Evolutionary conservation across 1,139 yeast genomes (phyloP).

Genomic region (Kurtzmaniella quercitrusa): DNA sequence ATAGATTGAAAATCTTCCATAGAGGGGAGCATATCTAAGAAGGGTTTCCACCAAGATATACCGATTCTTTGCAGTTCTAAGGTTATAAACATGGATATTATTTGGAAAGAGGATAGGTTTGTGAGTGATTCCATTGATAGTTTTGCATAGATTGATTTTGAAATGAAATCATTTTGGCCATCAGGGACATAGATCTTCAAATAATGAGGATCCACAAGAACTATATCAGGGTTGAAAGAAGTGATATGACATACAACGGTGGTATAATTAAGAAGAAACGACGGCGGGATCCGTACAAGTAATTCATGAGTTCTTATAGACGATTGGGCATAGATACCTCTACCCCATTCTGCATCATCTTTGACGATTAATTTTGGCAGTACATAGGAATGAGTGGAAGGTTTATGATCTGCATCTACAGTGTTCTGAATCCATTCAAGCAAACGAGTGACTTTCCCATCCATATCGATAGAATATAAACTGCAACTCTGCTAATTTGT

Average conservation of each 20-base stretch:
- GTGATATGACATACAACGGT: conserved; percentile 45
- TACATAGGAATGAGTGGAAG: conserved; percentile 22
- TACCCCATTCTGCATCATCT: conserved; percentile 43
- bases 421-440: conserved; percentile 25
- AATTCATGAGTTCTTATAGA: conserved; percentile 34
- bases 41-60: conserved; percentile 61
- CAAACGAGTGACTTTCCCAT: conserved; percentile 9
- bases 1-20: conserved; percentile 41
- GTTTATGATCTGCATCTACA: conserved; percentile 17
- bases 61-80: conserved; percentile 37
- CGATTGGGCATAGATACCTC: conserved; percentile 52
- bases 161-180: conserved; percentile 14
- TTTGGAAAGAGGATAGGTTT: conserved; percentile 41
- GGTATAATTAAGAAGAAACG: conserved; percentile 55
- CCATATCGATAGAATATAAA: conserved; percentile 3
- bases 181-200: conserved; percentile 18
- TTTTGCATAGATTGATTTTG: conserved; percentile 27
- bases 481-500: no score
- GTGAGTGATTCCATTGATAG: conserved; percentile 26
- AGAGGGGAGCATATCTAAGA: conserved; percentile 54
- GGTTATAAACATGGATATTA: conserved; percentile 44
- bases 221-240: conserved; percentile 16
- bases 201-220: conserved; percentile 19
- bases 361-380: conserved; percentile 28
- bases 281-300: conserved; percentile 54